Base-by-base conservation (phyloP, 176 grass and related monocot genomes). In the Avena sativa region DNA sequence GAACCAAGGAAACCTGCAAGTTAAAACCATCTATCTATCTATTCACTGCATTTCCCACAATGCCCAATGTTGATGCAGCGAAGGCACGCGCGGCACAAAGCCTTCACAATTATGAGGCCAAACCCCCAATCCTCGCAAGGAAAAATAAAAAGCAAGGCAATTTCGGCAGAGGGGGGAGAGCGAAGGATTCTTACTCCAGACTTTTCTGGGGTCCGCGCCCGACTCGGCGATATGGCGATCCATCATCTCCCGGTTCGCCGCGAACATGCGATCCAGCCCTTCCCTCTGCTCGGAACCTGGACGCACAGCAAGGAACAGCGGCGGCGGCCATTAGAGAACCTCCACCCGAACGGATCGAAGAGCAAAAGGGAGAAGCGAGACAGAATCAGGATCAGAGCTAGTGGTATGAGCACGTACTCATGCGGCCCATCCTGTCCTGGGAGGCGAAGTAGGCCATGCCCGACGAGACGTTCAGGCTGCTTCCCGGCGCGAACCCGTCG, bases 391-490 rank as follows among this genome's bases (percentile, higher is more conserved):
- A 19, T 64, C 11, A 5, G 61, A 64, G 61, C 61, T 48, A 48
- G 9, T 48, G 46, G 46, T 9, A 21, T 59, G 7, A 4, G 58
- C 20, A 74, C 72, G 72, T 76, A 76, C 72, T 76, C 72, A 76
- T 76, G 72, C 49, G 25, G 23, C 72, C 72, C 23, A 52, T 4
- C 72, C 72, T 16, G 72, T 76, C 7, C 72, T 76, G 48, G 72
- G 21, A 16, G 48, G 48, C 0, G 72, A 76, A 76, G 72, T 52
- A 76, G 72, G 72, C 72, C 72, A 51, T 76, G 72, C 72, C 72
- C 48, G 72, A 76, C 72, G 72, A 76, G 23, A 17, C 72, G 72
- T 76, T 76, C 2, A 17, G 72, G 72, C n/a, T 52, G 72, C 72
- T 76, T 13, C 72, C 72, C 72, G 48, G 6, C 47, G 72, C 47